Conservation (phyloP, 176 grass and related monocot species). For the Hordeum marinum region DNA sequence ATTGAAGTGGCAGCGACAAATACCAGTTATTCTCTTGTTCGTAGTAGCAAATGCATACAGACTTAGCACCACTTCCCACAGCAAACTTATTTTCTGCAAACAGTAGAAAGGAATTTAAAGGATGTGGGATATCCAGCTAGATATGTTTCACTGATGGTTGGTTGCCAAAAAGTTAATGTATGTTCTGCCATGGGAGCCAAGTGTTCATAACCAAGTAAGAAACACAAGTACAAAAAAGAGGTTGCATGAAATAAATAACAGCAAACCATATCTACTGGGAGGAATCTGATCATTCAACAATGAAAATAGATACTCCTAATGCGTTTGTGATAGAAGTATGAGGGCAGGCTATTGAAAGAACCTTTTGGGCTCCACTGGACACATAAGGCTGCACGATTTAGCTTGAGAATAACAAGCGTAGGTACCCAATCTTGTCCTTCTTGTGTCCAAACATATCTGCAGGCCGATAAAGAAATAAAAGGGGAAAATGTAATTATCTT, state of each 20-base stretch:
- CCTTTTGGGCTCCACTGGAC: slow-evolving; percentile 96
- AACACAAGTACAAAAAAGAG: not conserved
- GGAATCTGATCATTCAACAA: not conserved
- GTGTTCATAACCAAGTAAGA: not conserved
- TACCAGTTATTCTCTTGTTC: slow-evolving; percentile 99
- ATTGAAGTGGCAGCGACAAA: slow-evolving; percentile 2
- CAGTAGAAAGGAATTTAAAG: slow-evolving; percentile 9
- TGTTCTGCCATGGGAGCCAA: not conserved
- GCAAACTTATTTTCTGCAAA: slow-evolving; percentile 98
- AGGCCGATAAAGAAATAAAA: not conserved
- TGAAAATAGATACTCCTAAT: not conserved
- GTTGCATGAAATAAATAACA: not conserved
- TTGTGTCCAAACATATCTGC: slow-evolving; percentile 97
- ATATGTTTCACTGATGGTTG: not conserved
- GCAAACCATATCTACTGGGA: not conserved
- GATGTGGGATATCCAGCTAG: not conserved
- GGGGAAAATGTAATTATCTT: not conserved
- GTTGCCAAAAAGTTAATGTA: not conserved
- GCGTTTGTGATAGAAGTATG: not conserved
- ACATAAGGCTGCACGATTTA: slow-evolving; percentile 96
- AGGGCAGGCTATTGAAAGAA: slow-evolving; percentile 7
- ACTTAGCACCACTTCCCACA: slow-evolving; percentile 97
- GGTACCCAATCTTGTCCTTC: slow-evolving; percentile 94
- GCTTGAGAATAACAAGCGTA: slow-evolving; percentile 94
- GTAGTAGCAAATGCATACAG: slow-evolving; percentile 96